Evolutionary conservation across 2,329 filamentous ascomycete genomes (phyloP), one percentile per base, ranked within the genome.

Genomic region (Arthrobotrys conoides): DNA sequence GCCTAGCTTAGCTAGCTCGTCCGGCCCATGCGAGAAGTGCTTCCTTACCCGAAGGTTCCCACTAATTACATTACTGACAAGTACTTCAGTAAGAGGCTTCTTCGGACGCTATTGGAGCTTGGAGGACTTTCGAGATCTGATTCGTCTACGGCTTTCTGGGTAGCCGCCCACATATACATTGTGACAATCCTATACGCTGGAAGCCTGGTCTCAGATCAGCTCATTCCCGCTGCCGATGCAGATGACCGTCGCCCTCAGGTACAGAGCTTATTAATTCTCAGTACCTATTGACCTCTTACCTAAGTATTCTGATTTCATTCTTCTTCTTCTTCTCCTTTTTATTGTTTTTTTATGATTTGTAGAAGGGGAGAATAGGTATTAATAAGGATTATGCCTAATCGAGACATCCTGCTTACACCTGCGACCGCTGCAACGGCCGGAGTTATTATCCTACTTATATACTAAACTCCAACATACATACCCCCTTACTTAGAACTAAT

Each of bases 131-230:
- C 63, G 38, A 24, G 44, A 67, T 78, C 68, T 72, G 75, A 78
- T 78, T 78, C 75, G 75, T 72, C 68, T 78, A 69, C 44, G 20
- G 61, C 55, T 27, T n/a, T 57, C 63, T 44, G 46, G 46, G 57
- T 78, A 78, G 75, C 68, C 75, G 75, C 75, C 75, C 75, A 72
- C 73, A n/a, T n/a, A n/a, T n/a, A n/a, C n/a, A 64, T 65, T 64
- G 55, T 69, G 68, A 71, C 68, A n/a, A n/a, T n/a, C n/a, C n/a
- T n/a, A n/a, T n/a, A n/a, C n/a, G n/a, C n/a, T n/a, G n/a, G n/a
- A 70, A 61, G 66, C 66, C 49, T 61, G 30, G 73, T 77, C 73
- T 77, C 73, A 77, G 73, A 71, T 77, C 73, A 77, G 73, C 73
- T 77, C 64, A 75, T 68, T 77, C 67, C 68, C 75, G 75, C 61